phyloP scores from a whole-genome alignment of 2,329 filamentous ascomycete species.

The Diaporthe citriasiana region DNA sequence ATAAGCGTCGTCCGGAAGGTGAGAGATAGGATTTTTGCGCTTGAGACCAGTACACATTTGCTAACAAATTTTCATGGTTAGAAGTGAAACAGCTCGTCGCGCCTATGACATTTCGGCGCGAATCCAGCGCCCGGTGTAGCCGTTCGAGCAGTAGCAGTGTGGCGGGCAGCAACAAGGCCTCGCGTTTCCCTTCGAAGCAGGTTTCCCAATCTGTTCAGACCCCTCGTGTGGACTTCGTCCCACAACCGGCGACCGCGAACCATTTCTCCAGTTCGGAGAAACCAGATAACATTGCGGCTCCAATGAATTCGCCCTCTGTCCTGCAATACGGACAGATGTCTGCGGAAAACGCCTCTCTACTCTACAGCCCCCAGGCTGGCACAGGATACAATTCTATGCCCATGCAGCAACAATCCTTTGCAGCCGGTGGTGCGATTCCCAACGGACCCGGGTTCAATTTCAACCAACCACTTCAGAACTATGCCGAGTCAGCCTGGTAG shows the following conservation, averaged over 20 bases:
- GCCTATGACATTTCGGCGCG: conserved; percentile 6
- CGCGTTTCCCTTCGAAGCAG: neutral
- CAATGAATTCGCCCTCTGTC: neutral
- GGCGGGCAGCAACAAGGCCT: conserved; percentile 11
- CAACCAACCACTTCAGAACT: conserved; percentile 12
- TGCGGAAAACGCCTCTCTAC: neutral
- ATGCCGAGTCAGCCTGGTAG: conserved; percentile 15
- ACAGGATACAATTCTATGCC: neutral
- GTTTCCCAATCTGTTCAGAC: neutral
- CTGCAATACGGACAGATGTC: conserved; percentile 20
- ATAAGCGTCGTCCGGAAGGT: conserved; percentile 40
- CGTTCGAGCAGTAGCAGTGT: conserved; percentile 16
- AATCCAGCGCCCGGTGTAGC: conserved; percentile 13
- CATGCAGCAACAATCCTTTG: conserved; percentile 1
- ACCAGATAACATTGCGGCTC: neutral
- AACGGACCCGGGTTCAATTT: conserved; percentile 22
- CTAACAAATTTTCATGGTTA: neutral
- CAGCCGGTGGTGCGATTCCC: neutral
- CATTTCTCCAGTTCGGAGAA: neutral
- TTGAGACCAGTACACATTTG: neutral
- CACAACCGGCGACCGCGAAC: neutral
- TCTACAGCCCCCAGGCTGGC: neutral
- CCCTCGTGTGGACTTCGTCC: neutral
- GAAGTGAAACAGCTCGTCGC: conserved; percentile 11
- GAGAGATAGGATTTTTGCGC: conserved; percentile 44